These are phyloP conservation scores for Aspergillus ibericus DNA, from an alignment of 2,329 filamentous ascomycete genomes.

Conservation along the genomic window DNA sequence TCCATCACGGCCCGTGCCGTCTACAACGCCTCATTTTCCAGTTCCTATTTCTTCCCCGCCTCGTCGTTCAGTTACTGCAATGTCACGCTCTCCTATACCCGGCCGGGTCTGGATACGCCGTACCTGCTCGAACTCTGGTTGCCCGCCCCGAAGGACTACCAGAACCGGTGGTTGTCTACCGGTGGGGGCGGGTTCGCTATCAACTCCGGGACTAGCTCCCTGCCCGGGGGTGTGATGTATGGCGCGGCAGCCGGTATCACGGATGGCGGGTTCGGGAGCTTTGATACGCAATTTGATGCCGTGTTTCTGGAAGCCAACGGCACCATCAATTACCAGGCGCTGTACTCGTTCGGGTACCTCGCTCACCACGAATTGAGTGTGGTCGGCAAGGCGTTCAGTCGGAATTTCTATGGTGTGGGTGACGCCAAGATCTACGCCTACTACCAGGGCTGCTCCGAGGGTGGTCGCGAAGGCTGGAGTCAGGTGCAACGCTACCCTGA, in stretches of 20 bases:
- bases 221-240: slow-evolving; percentile 44
- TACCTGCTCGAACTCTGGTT: slow-evolving; percentile 40
- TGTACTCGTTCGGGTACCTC: slow-evolving; percentile 45
- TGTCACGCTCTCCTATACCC: slow-evolving; percentile 45
- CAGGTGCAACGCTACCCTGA: slow-evolving; percentile 53
- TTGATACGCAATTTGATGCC: slow-evolving; percentile 18
- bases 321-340: slow-evolving; percentile 37
- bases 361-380: slow-evolving; percentile 54
- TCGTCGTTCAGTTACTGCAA: slow-evolving; percentile 36
- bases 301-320: slow-evolving; percentile 46
- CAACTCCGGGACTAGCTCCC: background rate
- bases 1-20: background rate
- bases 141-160: slow-evolving; percentile 33
- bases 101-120: slow-evolving; percentile 41
- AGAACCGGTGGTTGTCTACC: slow-evolving; percentile 48
- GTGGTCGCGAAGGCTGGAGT: slow-evolving; percentile 53
- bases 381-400: slow-evolving; percentile 48
- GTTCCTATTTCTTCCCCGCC: background rate
- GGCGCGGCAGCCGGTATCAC: slow-evolving; percentile 45
- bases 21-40: background rate
- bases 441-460: slow-evolving; percentile 57
- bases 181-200: slow-evolving; percentile 32
- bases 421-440: slow-evolving; percentile 43
- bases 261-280: slow-evolving; percentile 47
- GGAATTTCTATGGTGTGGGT: slow-evolving; percentile 40